Percentiles rank a stretch among this genome's conserved stretches.
Conservation (phyloP, 345 rosid species). For the Gossypium anomalum region DNA sequence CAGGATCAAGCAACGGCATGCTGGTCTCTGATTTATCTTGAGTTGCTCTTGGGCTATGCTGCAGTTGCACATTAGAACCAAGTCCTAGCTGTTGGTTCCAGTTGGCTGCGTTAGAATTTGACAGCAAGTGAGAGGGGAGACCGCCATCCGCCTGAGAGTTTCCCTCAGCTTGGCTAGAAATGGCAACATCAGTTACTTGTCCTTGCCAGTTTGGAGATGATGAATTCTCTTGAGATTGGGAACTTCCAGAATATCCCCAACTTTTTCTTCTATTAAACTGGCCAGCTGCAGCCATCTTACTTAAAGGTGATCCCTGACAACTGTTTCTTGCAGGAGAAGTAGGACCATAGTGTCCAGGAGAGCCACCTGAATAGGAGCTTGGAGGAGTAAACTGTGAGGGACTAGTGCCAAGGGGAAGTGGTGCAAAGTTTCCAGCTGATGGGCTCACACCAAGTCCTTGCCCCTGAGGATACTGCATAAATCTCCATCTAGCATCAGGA, state of each 20-base stretch:
- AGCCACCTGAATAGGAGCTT: constrained; percentile 59
- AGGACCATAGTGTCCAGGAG: constrained; percentile 96
- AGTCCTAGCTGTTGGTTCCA: constrained; percentile 51
- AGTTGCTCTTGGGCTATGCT: constrained; percentile 39
- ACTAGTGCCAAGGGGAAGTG: constrained; percentile 95
- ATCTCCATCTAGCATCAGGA: constrained; percentile 85
- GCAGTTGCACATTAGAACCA: constrained; percentile 35
- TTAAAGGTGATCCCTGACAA: constrained; percentile 88
- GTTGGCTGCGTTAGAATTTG: constrained; percentile 44
- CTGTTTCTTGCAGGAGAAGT: constrained; percentile 88
- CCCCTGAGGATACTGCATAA: constrained; percentile 73
- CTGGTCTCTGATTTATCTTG: constrained; percentile 49
- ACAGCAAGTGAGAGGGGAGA: constrained; percentile 46
- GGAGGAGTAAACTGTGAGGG: constrained; percentile 98
- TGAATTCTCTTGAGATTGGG: constrained; percentile 63
- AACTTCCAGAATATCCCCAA: constrained; percentile 71
- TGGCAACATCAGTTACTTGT: constrained; percentile 44
- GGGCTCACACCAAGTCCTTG: constrained; percentile 87
- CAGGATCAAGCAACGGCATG: constrained; percentile 75
- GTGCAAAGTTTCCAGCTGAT: constrained; percentile 83
- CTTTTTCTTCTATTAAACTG: constrained; percentile 79
- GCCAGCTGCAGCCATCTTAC: constrained; percentile 71
- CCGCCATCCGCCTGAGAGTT: constrained; percentile 44
- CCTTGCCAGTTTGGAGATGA: constrained; percentile 63
- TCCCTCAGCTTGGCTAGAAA: constrained; percentile 52